phyloP scores from a whole-genome alignment of 257 asterid genomes.

The Penstemon newberryi region DNA sequence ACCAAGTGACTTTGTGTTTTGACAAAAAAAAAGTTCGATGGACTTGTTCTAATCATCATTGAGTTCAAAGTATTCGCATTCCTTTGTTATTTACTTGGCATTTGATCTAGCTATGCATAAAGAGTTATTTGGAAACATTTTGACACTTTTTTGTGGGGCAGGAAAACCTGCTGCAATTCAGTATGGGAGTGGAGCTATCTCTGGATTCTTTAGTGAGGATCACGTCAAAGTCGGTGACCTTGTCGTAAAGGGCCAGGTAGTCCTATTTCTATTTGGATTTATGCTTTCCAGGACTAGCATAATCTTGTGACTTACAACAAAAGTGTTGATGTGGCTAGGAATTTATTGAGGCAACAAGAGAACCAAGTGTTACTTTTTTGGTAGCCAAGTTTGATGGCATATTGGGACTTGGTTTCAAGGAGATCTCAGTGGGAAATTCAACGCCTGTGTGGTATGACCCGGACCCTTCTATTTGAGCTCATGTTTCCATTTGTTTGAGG shows the following conservation, averaged over 20 bases:
- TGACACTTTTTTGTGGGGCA: slow-evolving; percentile 20
- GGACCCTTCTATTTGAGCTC: background rate
- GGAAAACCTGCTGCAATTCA: slow-evolving; percentile 86
- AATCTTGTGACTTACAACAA: background rate
- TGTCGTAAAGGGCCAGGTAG: slow-evolving; percentile 69
- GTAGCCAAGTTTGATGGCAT: slow-evolving; percentile 95
- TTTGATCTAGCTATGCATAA: background rate
- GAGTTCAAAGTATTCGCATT: background rate
- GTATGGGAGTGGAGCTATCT: slow-evolving; percentile 89
- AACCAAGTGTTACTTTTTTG: slow-evolving; percentile 81
- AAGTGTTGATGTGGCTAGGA: slow-evolving; percentile 42
- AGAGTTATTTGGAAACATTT: no score
- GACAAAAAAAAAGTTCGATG: background rate
- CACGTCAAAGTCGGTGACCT: slow-evolving; percentile 63
- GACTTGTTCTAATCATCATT: background rate
- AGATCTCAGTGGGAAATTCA: slow-evolving; percentile 84
- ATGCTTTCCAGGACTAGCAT: background rate
- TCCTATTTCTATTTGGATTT: background rate
- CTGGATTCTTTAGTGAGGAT: slow-evolving; percentile 85
- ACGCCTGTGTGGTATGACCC: slow-evolving; percentile 72
- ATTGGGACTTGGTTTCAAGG: slow-evolving; percentile 90
- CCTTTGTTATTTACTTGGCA: background rate
- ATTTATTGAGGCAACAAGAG: slow-evolving; percentile 91
- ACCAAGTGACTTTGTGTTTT: background rate
- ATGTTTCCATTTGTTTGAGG: background rate